These are phyloP conservation scores for Lentinula detonsa DNA, from an alignment of 768 basidiomycete species.

Conservation along the genomic window DNA sequence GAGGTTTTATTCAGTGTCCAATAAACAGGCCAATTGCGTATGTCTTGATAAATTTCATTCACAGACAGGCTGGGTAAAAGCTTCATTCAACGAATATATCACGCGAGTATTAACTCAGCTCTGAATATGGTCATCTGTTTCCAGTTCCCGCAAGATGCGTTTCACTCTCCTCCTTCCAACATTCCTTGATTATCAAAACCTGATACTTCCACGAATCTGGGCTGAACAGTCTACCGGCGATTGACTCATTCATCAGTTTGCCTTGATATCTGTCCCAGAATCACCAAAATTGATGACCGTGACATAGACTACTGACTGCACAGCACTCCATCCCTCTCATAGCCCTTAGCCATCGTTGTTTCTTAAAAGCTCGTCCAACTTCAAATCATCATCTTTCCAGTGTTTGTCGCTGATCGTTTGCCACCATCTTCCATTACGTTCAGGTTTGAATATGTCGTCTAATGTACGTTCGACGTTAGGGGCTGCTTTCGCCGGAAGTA, in stretches of 20 bases:
- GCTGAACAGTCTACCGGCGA: not conserved
- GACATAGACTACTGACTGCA: not conserved
- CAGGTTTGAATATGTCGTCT: constrained; percentile 1
- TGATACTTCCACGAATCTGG: not conserved
- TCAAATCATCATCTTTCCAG: not conserved
- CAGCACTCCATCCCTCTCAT: no score
- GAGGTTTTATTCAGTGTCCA: no score
- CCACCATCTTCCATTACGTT: not conserved
- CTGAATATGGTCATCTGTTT: no score
- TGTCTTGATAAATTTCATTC: no score
- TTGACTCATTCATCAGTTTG: not conserved
- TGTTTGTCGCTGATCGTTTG: not conserved
- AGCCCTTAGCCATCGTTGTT: no score
- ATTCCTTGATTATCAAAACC: not conserved
- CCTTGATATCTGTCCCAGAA: not conserved
- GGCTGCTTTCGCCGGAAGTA: constrained; percentile 6
- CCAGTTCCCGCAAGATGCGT: no score
- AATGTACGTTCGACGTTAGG: constrained; percentile 5
- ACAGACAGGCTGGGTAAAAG: no score
- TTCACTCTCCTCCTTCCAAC: not conserved
- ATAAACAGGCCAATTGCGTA: no score
- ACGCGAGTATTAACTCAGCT: no score
- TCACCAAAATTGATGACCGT: not conserved
- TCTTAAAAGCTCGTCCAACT: not conserved
- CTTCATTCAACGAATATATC: no score